phyloP scores from a whole-genome alignment of 169 alveolate species.

The Perkinsus chesapeaki region DNA sequence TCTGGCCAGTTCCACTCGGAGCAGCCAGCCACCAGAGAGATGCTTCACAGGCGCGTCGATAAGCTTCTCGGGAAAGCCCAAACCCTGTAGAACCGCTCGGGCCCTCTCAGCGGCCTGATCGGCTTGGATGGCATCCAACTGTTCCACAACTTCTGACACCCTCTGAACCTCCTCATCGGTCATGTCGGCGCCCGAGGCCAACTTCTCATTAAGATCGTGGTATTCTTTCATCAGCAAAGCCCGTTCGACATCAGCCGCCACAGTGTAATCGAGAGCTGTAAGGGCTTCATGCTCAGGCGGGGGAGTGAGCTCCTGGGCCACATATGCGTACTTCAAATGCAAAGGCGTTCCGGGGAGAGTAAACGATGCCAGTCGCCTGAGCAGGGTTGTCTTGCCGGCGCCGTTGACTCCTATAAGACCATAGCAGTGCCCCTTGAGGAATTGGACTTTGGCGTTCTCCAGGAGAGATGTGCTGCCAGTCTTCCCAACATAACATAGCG shows the following conservation, averaged over 20 bases:
- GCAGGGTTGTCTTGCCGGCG: constrained; percentile 84
- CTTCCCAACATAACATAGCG: neutral
- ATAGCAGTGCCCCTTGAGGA: neutral
- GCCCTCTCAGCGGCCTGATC: neutral
- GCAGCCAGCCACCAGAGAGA: constrained; percentile 84
- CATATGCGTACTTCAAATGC: neutral
- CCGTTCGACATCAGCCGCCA: neutral
- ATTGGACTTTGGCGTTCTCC: neutral
- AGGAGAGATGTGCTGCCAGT: neutral
- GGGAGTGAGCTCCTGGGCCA: neutral
- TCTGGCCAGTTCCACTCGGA: constrained; percentile 81
- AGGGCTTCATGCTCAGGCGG: neutral
- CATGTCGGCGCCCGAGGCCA: constrained; percentile 32
- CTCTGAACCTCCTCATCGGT: constrained; percentile 54
- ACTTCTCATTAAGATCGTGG: neutral
- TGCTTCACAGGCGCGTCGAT: constrained; percentile 75
- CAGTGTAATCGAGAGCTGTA: neutral
- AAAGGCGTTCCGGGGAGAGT: neutral
- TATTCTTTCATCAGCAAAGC: neutral
- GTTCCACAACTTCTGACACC: constrained; percentile 20
- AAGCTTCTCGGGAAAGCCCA: constrained; percentile 77
- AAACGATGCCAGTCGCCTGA: constrained; percentile 29
- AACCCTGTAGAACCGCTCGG: constrained; percentile 63
- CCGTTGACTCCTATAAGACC: constrained; percentile 81
- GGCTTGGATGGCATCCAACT: neutral